Conservation (phyloP, 257 asterid species). For the Fraxinus excelsior region DNA sequence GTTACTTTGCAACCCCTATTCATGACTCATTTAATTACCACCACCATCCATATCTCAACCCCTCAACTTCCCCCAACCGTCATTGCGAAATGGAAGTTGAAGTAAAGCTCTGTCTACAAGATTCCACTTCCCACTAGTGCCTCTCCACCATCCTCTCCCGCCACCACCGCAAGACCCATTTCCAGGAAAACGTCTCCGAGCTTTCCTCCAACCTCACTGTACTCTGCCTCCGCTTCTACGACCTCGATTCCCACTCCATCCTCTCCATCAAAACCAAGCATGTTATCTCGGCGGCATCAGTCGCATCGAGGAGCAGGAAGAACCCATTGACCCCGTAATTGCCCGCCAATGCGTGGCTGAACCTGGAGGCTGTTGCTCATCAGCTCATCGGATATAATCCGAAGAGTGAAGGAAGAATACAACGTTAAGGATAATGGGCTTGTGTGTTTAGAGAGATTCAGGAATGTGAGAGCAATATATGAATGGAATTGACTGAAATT, state of each 20-base stretch:
- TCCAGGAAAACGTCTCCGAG: too few relatives aligned
- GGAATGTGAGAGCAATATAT: slow-evolving; percentile 73
- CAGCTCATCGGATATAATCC: slow-evolving; percentile 45
- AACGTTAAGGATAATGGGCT: slow-evolving; percentile 45
- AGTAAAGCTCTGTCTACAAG: too few relatives aligned
- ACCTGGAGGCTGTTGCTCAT: slow-evolving; percentile 55
- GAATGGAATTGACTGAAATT: slow-evolving; percentile 81
- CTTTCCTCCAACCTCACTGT: slow-evolving; percentile 79
- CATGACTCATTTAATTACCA: too few relatives aligned
- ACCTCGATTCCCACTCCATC: slow-evolving; percentile 65
- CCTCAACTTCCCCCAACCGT: too few relatives aligned
- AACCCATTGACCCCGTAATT: slow-evolving; percentile 64
- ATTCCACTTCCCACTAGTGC: too few relatives aligned
- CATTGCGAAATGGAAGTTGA: too few relatives aligned
- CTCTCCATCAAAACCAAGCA: slow-evolving; percentile 80
- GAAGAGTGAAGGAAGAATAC: slow-evolving; percentile 60
- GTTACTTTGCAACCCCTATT: too few relatives aligned
- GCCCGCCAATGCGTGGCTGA: slow-evolving; percentile 73
- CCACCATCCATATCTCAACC: too few relatives aligned
- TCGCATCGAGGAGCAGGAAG: slow-evolving; percentile 80
- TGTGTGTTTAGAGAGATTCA: slow-evolving; percentile 76
- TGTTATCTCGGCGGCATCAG: slow-evolving; percentile 60
- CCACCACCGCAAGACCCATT: too few relatives aligned
- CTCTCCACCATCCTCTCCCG: too few relatives aligned
- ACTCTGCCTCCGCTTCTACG: slow-evolving; percentile 97